Base-by-base conservation (phyloP, 495 filamentous ascomycete species). In the Symbiotaphrina buchneri region DNA sequence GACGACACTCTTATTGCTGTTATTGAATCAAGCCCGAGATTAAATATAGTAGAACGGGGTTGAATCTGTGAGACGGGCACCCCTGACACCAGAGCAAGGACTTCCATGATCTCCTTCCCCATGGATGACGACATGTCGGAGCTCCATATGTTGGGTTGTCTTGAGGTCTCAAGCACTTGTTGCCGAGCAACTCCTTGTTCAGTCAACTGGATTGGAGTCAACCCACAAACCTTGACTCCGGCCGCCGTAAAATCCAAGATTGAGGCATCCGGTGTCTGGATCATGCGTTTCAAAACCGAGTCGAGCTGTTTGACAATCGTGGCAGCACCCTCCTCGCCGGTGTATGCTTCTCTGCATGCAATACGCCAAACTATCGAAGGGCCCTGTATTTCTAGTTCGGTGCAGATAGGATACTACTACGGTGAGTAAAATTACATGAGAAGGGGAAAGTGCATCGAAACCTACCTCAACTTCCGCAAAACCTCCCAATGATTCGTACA, bases 21-120 rank as follows among this genome's bases (percentile, higher is more conserved):
- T 42, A 95, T 80, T 2, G 84, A 93, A 44, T 95, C 84, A 21
- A 93, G 58, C 5, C 85, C 84, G 5, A 95, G 59, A 39, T 78
- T 70, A 44, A 85, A 90, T 15, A 93, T 75, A 15, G 63, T 79
- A 23, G 70, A 58, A n/a, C 53, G 49, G 18, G 59, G 58, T 5
- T 54, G 46, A 21, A 94, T 83, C 7, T 61, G 51, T 2, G 60
- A 41, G n/a, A 57, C 49, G 0, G 72, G 47, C 0, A 79, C 46
- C 7, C 60, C 63, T 0, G 78, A 71, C 3, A 82, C 53, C 18
- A 67, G 48, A 0, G 72, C 58, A 10, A 93, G 57, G 1, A 71
- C 62, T 27, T 57, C 51, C 0, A 73, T 55, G 33, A 93, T 62
- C 0, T 37, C 52, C 3, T 44, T 39, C 39, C 73, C 71, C 0